A percentile compares a stretch with the other conserved stretches of the same genome.
These are phyloP conservation scores for Paecilomyces formosus DNA, from an alignment of 2,329 filamentous ascomycete genomes.

Conservation along the genomic window DNA sequence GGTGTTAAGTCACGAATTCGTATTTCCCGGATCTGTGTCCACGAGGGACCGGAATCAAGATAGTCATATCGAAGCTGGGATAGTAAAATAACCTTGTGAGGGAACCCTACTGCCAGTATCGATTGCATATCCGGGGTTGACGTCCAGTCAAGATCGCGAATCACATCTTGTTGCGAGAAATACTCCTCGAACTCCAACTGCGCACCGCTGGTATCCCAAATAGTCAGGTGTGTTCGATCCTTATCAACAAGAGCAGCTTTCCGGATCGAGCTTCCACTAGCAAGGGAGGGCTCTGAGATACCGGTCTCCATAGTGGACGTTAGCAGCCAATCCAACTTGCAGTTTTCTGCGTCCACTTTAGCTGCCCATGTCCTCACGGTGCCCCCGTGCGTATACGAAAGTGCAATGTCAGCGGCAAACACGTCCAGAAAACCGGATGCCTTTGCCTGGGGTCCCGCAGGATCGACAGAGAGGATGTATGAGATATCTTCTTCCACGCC, in stretches of 20 bases:
- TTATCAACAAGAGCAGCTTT: slow-evolving; percentile 79
- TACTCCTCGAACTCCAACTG: slow-evolving; percentile 74
- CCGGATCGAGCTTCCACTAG: slow-evolving; percentile 77
- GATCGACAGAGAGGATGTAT: slow-evolving; percentile 73
- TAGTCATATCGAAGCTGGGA: slow-evolving; percentile 90
- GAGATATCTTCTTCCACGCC: slow-evolving; percentile 45
- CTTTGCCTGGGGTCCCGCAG: slow-evolving; percentile 65
- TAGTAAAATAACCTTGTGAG: slow-evolving; percentile 73
- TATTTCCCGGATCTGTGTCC: slow-evolving; percentile 78
- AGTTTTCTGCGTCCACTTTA: slow-evolving; percentile 54
- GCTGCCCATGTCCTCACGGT: slow-evolving; percentile 80
- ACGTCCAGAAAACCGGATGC: slow-evolving; percentile 75
- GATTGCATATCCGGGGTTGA: slow-evolving; percentile 84
- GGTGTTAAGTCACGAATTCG: slow-evolving; percentile 73
- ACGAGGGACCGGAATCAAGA: slow-evolving; percentile 78
- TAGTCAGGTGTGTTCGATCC: slow-evolving; percentile 66
- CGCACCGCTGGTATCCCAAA: slow-evolving; percentile 80
- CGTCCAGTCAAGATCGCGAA: slow-evolving; percentile 88
- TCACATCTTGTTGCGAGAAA: slow-evolving; percentile 64
- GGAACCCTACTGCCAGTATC: slow-evolving; percentile 85
- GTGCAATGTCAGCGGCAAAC: slow-evolving; percentile 76
- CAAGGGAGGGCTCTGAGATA: slow-evolving; percentile 63
- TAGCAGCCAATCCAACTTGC: slow-evolving; percentile 68
- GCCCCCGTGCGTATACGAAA: slow-evolving; percentile 72
- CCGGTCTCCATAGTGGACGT: slow-evolving; percentile 78